phyloP scores from a whole-genome alignment of 2,329 filamentous ascomycete genomes.

The Epichloe baconii region DNA sequence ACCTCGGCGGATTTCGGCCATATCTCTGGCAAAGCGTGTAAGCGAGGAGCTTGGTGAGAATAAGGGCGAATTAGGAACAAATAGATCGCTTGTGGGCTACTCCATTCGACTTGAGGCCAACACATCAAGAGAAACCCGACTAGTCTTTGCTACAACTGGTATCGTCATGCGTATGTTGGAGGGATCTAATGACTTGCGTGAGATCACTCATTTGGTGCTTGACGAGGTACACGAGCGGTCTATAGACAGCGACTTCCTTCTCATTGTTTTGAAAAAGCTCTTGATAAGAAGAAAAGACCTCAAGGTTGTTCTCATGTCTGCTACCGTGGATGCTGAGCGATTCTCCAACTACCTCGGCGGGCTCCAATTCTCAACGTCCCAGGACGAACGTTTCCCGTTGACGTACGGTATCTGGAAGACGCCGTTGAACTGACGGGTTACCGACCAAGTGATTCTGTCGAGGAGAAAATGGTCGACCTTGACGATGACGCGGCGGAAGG shows the following conservation, averaged over 20 bases:
- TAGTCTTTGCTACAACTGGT: slow-evolving; percentile 81
- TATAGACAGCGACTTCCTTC: slow-evolving; percentile 91
- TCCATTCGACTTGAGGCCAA: slow-evolving; percentile 89
- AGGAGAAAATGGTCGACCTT: slow-evolving; percentile 45
- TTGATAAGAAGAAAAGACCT: slow-evolving; percentile 65
- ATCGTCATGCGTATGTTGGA: slow-evolving; percentile 99
- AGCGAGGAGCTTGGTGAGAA: slow-evolving; percentile 89
- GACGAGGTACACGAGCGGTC: slow-evolving; percentile 95
- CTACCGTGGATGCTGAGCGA: slow-evolving; percentile 82
- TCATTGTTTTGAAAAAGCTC: slow-evolving; percentile 81
- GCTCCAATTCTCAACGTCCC: slow-evolving; percentile 85
- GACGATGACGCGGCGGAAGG: slow-evolving; percentile 46
- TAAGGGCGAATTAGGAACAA: slow-evolving; percentile 68
- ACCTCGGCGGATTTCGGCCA: slow-evolving; percentile 87
- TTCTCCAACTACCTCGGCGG: slow-evolving; percentile 78
- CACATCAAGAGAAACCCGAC: slow-evolving; percentile 63
- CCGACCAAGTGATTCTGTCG: slow-evolving; percentile 29
- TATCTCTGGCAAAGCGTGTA: slow-evolving; percentile 83
- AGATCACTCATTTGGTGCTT: slow-evolving; percentile 88
- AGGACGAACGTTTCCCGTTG: slow-evolving; percentile 84
- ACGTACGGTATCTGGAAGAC: slow-evolving; percentile 81
- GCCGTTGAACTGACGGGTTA: slow-evolving; percentile 81
- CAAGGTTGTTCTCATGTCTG: slow-evolving; percentile 94
- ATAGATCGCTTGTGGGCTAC: slow-evolving; percentile 79
- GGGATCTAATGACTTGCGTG: slow-evolving; percentile 68